These are phyloP conservation scores for Wallacemonas sp. DNA, from an alignment of 208 protist genomes.

Conservation along the genomic window DNA sequence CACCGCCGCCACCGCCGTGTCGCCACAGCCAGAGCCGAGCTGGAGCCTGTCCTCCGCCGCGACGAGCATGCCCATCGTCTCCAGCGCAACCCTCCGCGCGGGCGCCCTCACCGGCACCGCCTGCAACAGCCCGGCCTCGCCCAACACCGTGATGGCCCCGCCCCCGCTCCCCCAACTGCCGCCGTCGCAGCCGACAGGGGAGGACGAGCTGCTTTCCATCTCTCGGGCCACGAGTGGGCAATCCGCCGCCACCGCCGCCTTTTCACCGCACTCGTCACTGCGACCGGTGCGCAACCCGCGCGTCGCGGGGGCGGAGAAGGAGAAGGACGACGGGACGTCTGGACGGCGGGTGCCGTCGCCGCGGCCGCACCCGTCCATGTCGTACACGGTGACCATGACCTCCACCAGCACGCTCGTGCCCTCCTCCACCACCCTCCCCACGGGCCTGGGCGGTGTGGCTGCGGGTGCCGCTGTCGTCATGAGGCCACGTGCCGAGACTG, in stretches of 20 bases:
- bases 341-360: not conserved
- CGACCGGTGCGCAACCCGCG: not conserved
- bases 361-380: not conserved
- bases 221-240: constrained; percentile 2
- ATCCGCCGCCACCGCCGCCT: constrained; percentile 7
- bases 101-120: constrained; percentile 1
- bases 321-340: not conserved
- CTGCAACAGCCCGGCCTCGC: constrained; percentile 1
- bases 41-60: not conserved
- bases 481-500: too few species aligned
- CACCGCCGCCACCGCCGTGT: too few species aligned
- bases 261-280: not conserved
- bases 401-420: not conserved
- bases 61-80: not conserved
- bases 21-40: not conserved
- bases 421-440: not conserved
- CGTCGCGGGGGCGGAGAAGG: not conserved
- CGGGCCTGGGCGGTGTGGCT: not conserved
- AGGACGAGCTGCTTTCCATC: constrained; percentile 12
- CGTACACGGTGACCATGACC: not conserved
- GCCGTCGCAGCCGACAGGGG: not conserved
- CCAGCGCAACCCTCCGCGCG: constrained; percentile 2
- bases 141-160: not conserved
- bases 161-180: not conserved
- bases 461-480: not conserved